Conservation (phyloP, 768 basidiomycete species). For the Hemileccinum rubropunctum region DNA sequence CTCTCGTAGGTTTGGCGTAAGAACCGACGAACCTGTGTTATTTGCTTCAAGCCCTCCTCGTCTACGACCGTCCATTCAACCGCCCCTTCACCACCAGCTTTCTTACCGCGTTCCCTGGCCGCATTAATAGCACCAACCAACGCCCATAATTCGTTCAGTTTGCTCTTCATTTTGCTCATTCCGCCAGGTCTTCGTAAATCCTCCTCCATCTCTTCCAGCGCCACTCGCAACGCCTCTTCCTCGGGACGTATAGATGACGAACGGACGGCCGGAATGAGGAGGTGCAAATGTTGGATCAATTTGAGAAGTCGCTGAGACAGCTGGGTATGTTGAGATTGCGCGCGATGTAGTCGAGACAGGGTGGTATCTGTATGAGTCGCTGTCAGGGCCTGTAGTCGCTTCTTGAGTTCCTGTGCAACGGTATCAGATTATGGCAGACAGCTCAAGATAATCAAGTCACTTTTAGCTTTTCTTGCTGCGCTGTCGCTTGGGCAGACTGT, state of each 20-base stretch:
- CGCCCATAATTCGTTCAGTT: constrained; percentile 84
- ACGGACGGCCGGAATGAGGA: constrained; percentile 74
- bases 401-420: constrained; percentile 56
- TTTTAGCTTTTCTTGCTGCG: constrained; percentile 66
- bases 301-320: constrained; percentile 66
- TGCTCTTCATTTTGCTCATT: constrained; percentile 61
- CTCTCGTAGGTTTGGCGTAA: not conserved
- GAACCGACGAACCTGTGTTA: constrained; percentile 59
- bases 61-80: constrained; percentile 85
- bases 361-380: constrained; percentile 67
- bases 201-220: constrained; percentile 71
- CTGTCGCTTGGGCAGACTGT: constrained; percentile 61
- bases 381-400: constrained; percentile 56
- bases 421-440: constrained; percentile 4
- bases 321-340: constrained; percentile 62
- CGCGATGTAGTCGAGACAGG: constrained; percentile 62
- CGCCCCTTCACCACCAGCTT: constrained; percentile 37
- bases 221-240: constrained; percentile 71
- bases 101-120: constrained; percentile 49
- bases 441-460: constrained; percentile 26
- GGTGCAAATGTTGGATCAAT: constrained; percentile 72
- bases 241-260: constrained; percentile 74
- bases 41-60: constrained; percentile 75
- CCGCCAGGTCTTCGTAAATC: constrained; percentile 56
- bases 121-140: constrained; percentile 69